Evolutionary conservation across 306 rosid genomes (phyloP), one percentile per base, ranked within the genome.

Genomic region (Alnus glutinosa): DNA sequence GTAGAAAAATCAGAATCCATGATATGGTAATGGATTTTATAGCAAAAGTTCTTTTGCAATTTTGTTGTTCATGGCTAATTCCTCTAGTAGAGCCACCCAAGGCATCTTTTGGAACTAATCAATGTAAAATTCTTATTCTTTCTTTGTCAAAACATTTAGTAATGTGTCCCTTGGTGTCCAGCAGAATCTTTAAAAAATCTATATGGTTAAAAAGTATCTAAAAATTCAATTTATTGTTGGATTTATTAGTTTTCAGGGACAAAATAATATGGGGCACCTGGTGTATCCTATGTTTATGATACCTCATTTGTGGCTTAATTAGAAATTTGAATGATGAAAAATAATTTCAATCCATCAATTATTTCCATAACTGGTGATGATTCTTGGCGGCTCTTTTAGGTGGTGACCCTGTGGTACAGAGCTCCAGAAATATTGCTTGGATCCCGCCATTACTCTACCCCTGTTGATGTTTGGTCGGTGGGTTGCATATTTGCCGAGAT

Each of bases 401-500:
- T 95, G 87, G 99, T 95, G 81, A 95, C 99, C 39, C 90, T 95
- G 19, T 95, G 99, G 99, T 95, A 95, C 77, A 89, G 99, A 90
- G 99, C 99, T 73, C 99, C 99, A 34, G 99, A 95, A 84, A 93
- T 95, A 87, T 85, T 95, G 87, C 99, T 95, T 76, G 99, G 99
- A 79, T 92, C 99, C 75, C 98, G 97, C 71, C 96, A 95, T 85
- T 95, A 95, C 82, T 95, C 99, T 46, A 95, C 99, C 55, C 99
- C 99, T 4, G 99, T 95, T 62, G 99, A 95, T 85, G 91, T 95
- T 71, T 95, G 99, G 99, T 95, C 99, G 4, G 99, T 95, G 82
- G 99, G 99, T 73, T 95, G 99, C 81, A 95, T 95, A 87, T 95
- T 92, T 90, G 98, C 99, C 58, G 99, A 95, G 94, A 95, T 95